Conservation (phyloP, 2,329 filamentous ascomycete genomes). For the Pezicula rhizophila region DNA sequence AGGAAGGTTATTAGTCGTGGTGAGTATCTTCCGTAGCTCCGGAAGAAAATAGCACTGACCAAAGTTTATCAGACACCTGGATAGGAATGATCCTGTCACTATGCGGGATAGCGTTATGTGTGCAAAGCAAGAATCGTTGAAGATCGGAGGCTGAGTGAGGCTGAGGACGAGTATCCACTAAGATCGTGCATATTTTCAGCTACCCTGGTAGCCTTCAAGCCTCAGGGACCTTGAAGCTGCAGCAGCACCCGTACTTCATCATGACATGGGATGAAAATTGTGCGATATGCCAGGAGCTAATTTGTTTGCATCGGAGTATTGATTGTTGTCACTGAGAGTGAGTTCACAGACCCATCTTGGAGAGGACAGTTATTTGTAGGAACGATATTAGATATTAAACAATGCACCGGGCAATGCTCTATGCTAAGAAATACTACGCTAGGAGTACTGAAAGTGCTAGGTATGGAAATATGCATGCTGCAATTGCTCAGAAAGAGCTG, state of each 20-base stretch:
- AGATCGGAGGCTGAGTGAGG: background rate
- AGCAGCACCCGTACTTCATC: no score
- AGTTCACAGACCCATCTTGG: no score
- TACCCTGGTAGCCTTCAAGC: background rate
- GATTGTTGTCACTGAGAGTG: no score
- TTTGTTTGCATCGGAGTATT: no score
- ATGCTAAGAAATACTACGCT: conserved; percentile 2
- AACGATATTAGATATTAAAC: conserved; percentile 2
- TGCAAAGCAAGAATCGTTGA: conserved; percentile 53
- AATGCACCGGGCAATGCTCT: conserved; percentile 14
- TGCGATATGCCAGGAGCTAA: background rate
- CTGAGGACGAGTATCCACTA: background rate
- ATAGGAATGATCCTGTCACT: conserved; percentile 76
- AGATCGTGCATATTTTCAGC: background rate
- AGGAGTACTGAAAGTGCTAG: background rate
- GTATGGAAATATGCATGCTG: conserved; percentile 6
- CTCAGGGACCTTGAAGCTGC: background rate
- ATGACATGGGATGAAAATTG: background rate
- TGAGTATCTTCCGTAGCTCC: conserved; percentile 35
- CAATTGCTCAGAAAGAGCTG: conserved; percentile 5
- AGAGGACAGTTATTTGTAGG: background rate
- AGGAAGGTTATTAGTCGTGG: conserved; percentile 81
- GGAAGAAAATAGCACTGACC: background rate
- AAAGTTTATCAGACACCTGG: conserved; percentile 63
- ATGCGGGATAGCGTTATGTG: conserved; percentile 75